A percentile compares a stretch with the other conserved stretches of the same genome.
Evolutionary conservation across 495 filamentous ascomycete species (phyloP).

Genomic region (Tuber umbilicatum): DNA sequence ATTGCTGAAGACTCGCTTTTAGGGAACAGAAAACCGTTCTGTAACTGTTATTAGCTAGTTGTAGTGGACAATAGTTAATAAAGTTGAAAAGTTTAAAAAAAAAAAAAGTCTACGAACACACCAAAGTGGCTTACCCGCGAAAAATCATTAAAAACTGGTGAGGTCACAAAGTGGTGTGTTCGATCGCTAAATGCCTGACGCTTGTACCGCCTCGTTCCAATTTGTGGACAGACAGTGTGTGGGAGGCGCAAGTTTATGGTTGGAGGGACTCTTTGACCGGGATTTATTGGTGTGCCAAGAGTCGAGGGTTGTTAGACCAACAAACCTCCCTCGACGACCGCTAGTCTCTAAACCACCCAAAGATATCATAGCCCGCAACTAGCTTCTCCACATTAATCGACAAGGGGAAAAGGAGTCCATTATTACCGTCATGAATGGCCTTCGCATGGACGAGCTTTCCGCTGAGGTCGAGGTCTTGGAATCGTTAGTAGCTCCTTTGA

Average conservation of each 20-base stretch:
- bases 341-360: background rate
- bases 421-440: conserved; percentile 32
- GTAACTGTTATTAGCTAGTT: too few relatives aligned
- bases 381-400: background rate
- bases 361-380: background rate
- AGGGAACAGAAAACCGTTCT: too few relatives aligned
- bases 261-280: conserved; percentile 16
- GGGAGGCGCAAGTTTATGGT: background rate
- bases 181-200: too few relatives aligned
- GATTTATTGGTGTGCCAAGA: background rate
- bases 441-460: conserved; percentile 52
- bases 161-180: too few relatives aligned
- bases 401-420: background rate
- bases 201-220: background rate
- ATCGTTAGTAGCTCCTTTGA: conserved; percentile 42
- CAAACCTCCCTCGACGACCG: conserved; percentile 4
- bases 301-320: conserved; percentile 13
- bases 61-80: too few relatives aligned
- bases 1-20: too few relatives aligned
- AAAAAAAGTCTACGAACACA: too few relatives aligned
- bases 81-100: too few relatives aligned
- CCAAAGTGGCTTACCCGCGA: too few relatives aligned
- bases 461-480: conserved; percentile 63
- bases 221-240: background rate
- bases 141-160: too few relatives aligned